phyloP scores from a whole-genome alignment of 2,329 filamentous ascomycete species.

The Dothistroma septosporum region DNA sequence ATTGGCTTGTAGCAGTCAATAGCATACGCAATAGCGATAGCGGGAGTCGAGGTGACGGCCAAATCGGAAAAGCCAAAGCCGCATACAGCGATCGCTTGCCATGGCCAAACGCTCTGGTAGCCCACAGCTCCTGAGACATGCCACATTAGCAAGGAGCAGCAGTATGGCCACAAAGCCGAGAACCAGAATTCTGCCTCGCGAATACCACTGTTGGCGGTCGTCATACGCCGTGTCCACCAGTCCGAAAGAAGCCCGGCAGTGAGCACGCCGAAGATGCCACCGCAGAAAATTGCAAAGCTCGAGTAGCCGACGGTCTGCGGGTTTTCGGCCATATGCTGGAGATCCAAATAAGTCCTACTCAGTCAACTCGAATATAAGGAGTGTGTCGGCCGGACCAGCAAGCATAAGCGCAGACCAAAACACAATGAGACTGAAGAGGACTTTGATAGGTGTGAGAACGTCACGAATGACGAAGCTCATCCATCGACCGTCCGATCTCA shows the following conservation, averaged over 20 bases:
- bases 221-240: constrained; percentile 48
- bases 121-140: constrained; percentile 48
- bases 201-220: constrained; percentile 52
- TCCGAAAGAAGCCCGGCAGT: constrained; percentile 56
- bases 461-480: constrained; percentile 41
- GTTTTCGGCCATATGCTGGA: constrained; percentile 43
- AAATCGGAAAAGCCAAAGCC: constrained; percentile 46
- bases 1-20: constrained; percentile 48
- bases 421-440: constrained; percentile 47
- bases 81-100: constrained; percentile 48
- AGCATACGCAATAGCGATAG: constrained; percentile 44
- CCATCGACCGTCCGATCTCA: constrained; percentile 39
- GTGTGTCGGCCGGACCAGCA: constrained; percentile 37
- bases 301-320: constrained; percentile 47
- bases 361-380: constrained; percentile 51
- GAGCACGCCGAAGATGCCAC: constrained; percentile 41
- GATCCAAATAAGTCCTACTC: constrained; percentile 45
- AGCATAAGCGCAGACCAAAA: constrained; percentile 37
- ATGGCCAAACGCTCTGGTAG: constrained; percentile 48
- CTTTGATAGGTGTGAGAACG: constrained; percentile 39
- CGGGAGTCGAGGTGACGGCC: constrained; percentile 41
- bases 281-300: constrained; percentile 46
- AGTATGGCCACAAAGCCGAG: constrained; percentile 50
- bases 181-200: constrained; percentile 60
- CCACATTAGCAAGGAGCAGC: constrained; percentile 49